These are phyloP conservation scores for Rhododendron simsii DNA, from an alignment of 148 eudicot species.

Conservation along the genomic window DNA sequence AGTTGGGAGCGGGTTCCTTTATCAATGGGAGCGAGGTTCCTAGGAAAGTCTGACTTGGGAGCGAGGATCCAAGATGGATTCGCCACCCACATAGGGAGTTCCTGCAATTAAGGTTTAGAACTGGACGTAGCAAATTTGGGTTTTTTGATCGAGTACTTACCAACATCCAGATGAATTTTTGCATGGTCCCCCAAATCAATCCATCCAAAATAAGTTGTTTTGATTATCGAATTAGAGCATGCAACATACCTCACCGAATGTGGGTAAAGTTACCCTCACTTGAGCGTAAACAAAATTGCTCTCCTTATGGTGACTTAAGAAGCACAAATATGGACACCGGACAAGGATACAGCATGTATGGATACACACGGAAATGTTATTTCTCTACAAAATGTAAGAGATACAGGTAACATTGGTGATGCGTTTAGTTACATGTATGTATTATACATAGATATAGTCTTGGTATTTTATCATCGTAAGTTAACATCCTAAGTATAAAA, in stretches of 20 bases:
- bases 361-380: not conserved
- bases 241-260: not conserved
- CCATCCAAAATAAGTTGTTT: not conserved
- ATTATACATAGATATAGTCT: not conserved
- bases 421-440: not conserved
- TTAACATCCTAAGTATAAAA: not conserved
- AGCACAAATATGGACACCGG: not conserved
- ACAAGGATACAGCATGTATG: not conserved
- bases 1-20: too few relatives aligned
- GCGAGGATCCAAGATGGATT: too few relatives aligned
- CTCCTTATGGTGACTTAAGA: not conserved
- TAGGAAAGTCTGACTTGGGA: too few relatives aligned
- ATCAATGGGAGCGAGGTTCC: too few relatives aligned
- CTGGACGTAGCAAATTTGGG: too few relatives aligned
- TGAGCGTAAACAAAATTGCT: not conserved
- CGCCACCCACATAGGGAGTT: too few relatives aligned
- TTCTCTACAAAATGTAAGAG: not conserved
- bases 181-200: not conserved
- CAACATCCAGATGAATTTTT: not conserved
- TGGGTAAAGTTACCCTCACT: not conserved
- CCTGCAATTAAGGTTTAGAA: too few relatives aligned
- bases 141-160: not conserved
- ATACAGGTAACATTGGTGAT: not conserved
- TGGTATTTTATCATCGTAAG: not conserved
- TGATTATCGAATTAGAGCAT: not conserved